Evolutionary conservation across 2,329 filamentous ascomycete genomes (phyloP).

Genomic region (Aurifilum marmelostoma): DNA sequence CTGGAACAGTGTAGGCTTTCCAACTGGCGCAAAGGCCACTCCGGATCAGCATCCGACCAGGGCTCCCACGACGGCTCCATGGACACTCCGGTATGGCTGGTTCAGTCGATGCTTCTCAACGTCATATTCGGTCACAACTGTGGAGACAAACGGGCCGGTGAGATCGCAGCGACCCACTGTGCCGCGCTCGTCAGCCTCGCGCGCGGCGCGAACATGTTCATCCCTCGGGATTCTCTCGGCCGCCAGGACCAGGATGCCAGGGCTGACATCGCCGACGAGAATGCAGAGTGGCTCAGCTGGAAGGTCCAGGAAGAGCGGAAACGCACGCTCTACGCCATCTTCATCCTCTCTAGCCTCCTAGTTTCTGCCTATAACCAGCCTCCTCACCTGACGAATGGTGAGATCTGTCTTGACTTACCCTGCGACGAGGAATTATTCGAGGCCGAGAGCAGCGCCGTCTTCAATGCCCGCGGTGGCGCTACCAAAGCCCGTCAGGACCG

Average conservation of each 20-base stretch:
- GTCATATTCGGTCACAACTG: conserved; percentile 96
- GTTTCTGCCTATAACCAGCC: conserved; percentile 93
- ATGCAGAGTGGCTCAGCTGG: conserved; percentile 86
- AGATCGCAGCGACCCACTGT: conserved; percentile 91
- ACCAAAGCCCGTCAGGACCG: conserved; percentile 70
- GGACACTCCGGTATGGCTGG: conserved; percentile 88
- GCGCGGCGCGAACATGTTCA: conserved; percentile 76
- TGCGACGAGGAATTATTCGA: conserved; percentile 92
- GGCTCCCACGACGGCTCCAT: conserved; percentile 61
- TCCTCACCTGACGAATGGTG: conserved; percentile 89
- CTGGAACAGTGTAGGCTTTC: conserved; percentile 88
- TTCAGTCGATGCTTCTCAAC: conserved; percentile 95
- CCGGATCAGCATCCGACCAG: conserved; percentile 48
- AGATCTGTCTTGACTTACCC: conserved; percentile 85
- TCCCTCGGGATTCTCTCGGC: conserved; percentile 49
- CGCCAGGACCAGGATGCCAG: conserved; percentile 57
- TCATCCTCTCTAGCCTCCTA: conserved; percentile 86
- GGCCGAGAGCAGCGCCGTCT: conserved; percentile 80
- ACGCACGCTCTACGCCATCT: conserved; percentile 88
- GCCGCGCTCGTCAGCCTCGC: conserved; percentile 89
- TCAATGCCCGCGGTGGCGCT: conserved; percentile 76
- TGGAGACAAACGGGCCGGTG: conserved; percentile 85
- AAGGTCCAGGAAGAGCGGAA: conserved; percentile 88
- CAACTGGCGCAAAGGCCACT: conserved; percentile 70
- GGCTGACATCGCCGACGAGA: conserved; percentile 62